Percentiles rank a stretch among this genome's conserved stretches.
Evolutionary conservation across 2,329 filamentous ascomycete species (phyloP).

Genomic region (Ophiostoma ulmi): DNA sequence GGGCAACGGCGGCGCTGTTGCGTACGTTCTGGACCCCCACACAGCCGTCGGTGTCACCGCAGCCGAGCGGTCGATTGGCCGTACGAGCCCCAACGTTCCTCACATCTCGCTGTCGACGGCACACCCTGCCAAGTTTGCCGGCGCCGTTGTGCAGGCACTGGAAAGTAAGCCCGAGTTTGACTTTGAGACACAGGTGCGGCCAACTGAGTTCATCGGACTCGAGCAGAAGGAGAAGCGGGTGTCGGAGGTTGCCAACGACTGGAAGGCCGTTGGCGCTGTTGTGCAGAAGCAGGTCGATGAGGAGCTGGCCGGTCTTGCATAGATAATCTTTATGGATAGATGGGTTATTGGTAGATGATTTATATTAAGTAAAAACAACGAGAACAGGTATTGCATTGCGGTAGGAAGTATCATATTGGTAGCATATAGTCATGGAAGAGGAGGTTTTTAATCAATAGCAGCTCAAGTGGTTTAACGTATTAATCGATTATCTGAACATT

Average conservation of each 20-base stretch:
- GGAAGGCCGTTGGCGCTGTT: constrained; percentile 69
- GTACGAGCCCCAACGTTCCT: constrained; percentile 47
- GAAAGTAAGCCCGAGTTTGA: constrained; percentile 65
- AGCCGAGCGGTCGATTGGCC: constrained; percentile 61
- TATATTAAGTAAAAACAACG: background rate
- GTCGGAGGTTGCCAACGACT: constrained; percentile 62
- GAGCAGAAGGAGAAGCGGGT: constrained; percentile 71
- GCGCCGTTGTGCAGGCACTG: constrained; percentile 76
- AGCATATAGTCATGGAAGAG: background rate
- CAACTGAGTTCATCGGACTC: constrained; percentile 74
- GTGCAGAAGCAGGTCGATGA: constrained; percentile 68
- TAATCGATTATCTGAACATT: background rate
- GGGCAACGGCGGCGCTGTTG: constrained; percentile 30
- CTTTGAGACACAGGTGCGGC: constrained; percentile 70
- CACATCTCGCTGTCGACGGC: constrained; percentile 89
- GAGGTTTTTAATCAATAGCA: background rate
- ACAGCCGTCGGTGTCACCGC: constrained; percentile 81
- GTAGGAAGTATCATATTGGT: background rate
- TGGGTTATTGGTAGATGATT: background rate
- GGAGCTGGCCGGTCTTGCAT: constrained; percentile 42
- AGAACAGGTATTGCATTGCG: background rate
- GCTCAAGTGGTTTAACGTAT: background rate
- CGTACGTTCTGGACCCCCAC: constrained; percentile 88
- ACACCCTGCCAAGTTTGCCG: constrained; percentile 90
- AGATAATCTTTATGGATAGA: background rate